Percentiles rank a stretch among this genome's conserved stretches.
Evolutionary conservation across 2,329 filamentous ascomycete genomes (phyloP).

Genomic region (Verticillium tricorpus): DNA sequence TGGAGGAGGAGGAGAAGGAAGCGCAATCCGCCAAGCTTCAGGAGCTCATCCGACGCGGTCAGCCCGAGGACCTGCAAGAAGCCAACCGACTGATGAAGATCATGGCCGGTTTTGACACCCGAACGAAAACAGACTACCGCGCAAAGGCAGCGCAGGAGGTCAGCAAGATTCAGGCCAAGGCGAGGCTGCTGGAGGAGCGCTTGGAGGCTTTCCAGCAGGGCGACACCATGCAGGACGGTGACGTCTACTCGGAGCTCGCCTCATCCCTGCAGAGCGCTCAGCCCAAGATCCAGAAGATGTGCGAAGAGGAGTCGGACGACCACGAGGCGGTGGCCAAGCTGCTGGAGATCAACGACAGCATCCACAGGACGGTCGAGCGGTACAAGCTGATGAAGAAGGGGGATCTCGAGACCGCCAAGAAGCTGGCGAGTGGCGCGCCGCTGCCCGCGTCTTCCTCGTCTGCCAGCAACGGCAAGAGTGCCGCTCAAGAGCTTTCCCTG

Average conservation of each 20-base stretch:
- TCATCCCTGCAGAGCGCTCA: slow-evolving; percentile 87
- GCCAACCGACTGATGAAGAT: slow-evolving; percentile 98
- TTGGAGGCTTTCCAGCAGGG: slow-evolving; percentile 78
- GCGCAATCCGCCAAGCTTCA: slow-evolving; percentile 98
- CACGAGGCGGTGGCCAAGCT: slow-evolving; percentile 93
- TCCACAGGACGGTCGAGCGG: slow-evolving; percentile 91
- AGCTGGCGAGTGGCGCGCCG: slow-evolving; percentile 74
- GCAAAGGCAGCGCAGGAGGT: slow-evolving; percentile 97
- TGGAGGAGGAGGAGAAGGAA: slow-evolving; percentile 94
- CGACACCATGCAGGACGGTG: slow-evolving; percentile 67
- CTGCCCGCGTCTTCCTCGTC: slow-evolving; percentile 17
- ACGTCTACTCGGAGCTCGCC: slow-evolving; percentile 78
- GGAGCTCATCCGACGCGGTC: slow-evolving; percentile 87
- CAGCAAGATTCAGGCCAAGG: slow-evolving; percentile 91
- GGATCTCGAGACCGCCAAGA: slow-evolving; percentile 76
- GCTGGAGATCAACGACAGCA: slow-evolving; percentile 97
- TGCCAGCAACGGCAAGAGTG: slow-evolving; percentile 53
- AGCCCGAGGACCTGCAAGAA: slow-evolving; percentile 90
- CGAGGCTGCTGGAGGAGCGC: slow-evolving; percentile 85
- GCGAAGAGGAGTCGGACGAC: slow-evolving; percentile 54
- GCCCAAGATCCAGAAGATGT: slow-evolving; percentile 52
- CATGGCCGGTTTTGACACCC: slow-evolving; percentile 95
- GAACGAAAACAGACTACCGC: slow-evolving; percentile 94
- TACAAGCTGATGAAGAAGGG: slow-evolving; percentile 97
- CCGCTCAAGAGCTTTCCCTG: slow-evolving; percentile 73